Percentiles rank a stretch among this genome's conserved stretches.
These are phyloP conservation scores for Cymbomonas tetramitiformis DNA, from an alignment of 139 green algal species.

Conservation along the genomic window DNA sequence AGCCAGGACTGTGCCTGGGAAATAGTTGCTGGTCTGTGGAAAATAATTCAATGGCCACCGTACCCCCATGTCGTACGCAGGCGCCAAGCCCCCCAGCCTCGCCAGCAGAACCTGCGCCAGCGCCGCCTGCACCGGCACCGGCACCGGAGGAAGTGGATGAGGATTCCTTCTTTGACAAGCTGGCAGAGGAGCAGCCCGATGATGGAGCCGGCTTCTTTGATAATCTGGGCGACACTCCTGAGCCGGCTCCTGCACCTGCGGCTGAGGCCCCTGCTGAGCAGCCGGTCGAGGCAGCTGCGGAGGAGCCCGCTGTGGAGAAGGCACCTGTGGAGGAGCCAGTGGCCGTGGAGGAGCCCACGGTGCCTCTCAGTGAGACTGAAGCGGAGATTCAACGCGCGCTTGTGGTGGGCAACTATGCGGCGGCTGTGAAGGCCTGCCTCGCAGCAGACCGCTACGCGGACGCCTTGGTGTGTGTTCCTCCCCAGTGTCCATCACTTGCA, in stretches of 20 bases:
- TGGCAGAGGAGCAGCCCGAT: slow-evolving; percentile 12
- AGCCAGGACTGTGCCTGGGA: too few species aligned
- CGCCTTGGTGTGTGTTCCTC: too few species aligned
- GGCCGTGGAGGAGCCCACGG: neutral
- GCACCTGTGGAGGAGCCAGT: neutral
- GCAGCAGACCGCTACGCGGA: slow-evolving; percentile 67
- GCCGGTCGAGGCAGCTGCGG: neutral
- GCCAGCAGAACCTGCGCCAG: slow-evolving; percentile 12
- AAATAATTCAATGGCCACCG: too few species aligned
- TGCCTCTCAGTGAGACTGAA: neutral
- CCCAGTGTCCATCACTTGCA: too few species aligned
- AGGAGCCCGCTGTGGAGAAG: neutral
- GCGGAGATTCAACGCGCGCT: slow-evolving; percentile 57
- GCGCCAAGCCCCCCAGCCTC: too few species aligned
- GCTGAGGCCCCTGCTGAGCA: neutral
- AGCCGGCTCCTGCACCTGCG: neutral
- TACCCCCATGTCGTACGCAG: too few species aligned
- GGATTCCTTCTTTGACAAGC: slow-evolving; percentile 29
- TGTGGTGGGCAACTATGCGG: slow-evolving; percentile 75
- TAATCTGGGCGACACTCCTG: slow-evolving; percentile 11
- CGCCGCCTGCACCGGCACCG: neutral
- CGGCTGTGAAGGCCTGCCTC: slow-evolving; percentile 73
- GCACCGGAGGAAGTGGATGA: neutral
- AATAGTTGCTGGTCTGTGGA: too few species aligned
- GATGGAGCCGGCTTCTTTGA: slow-evolving; percentile 37